Base-by-base conservation (phyloP, 164 flowering plant species). In the Annona cherimola region DNA sequence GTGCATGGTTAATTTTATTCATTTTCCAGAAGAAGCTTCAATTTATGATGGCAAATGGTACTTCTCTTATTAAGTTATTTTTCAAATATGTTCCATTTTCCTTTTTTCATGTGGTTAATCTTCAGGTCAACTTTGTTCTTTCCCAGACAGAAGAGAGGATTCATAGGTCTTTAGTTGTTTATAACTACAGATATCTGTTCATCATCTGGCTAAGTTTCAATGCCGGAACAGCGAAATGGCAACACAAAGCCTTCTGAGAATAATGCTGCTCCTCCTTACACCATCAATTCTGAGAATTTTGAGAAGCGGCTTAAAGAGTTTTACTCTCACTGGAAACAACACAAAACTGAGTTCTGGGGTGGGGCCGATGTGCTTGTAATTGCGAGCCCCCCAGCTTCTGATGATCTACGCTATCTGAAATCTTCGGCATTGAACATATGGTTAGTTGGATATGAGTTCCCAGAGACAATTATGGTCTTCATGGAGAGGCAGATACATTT, bases 381-480 rank as follows among this genome's bases (percentile, higher is more conserved):
- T 65, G 90, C 96, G 40, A 89, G 94, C 0, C 94, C 98, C 63
- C 96, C 94, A 5, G 64, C 84, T 26, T 89, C 91, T 0, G 89
- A 89, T 45, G 96, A 92, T 66, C 73, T 90, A 62, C 83, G 94
- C 11, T 92, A 90, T 70, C 77, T 89, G 61, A 90, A 92, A 72
- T 90, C 94, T 1, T 90, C 93, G 1, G 95, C 95, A 0, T 62
- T 92, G 55, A 86, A 88, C 70, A 78, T 89, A 19, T 92, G 96
- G 96, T 65, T 92, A 78, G 75, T 90, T 42, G 96, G 93, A 45
- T 85, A 88, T 77, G 98, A 89, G 79, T 90, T 92, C 76, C 96
- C 98, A 0, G 95, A 90, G 72, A 92, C 95, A 1, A 85, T 92
- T 4, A 92, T 90, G 87, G 89, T 90, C 66, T 92, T 92, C 76